Base-by-base conservation (phyloP, 352 stramenopile species). In the Pythium sukuiense region DNA sequence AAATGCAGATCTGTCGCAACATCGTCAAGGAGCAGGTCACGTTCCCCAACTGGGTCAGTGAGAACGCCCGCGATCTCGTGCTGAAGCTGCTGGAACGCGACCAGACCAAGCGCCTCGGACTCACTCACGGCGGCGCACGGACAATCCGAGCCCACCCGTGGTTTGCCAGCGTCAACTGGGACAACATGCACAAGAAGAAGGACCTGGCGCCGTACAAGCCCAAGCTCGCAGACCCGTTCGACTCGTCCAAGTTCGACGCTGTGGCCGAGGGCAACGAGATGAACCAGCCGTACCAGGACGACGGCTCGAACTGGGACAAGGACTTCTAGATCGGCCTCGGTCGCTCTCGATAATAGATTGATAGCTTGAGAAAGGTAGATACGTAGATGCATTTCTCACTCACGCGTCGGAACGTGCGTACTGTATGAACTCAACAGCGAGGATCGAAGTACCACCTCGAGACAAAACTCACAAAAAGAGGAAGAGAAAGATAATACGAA, bases 1-100 rank as follows among this genome's bases (percentile, higher is more conserved):
- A 94, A 74, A 90, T 89, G 79, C 89, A 90, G 59, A 92, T 92
- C 65, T 94, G 91, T 61, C 83, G 91, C 66, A 92, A 94, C 65
- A 92, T 94, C 61, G 71, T 94, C 16, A 83, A 91, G 43, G 82
- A 74, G 18, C 76, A 85, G 53, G 60, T 92, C 73, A 92, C 87
- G 67, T 94, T 90, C 63, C 83, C 83, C 45, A 67, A 81, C 20
- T 87, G 84, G 61, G 89, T 94, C 52, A 79, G 87, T 52, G 54
- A 77, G 14, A 73, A 87, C 53, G 85, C 85, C 12, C 85, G 85
- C 52, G 85, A 94, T 32, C 56, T 94, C 39, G 76, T 94, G 30
- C 73, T 85, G 35, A 90, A 90, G 73, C 70, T 94, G 55, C 73
- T 94, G 3, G 82, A 92, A 58, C 84, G 80, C 6, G 91, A 94